Base-by-base conservation (phyloP, 257 asterid species). In the Solanum sejunctum region DNA sequence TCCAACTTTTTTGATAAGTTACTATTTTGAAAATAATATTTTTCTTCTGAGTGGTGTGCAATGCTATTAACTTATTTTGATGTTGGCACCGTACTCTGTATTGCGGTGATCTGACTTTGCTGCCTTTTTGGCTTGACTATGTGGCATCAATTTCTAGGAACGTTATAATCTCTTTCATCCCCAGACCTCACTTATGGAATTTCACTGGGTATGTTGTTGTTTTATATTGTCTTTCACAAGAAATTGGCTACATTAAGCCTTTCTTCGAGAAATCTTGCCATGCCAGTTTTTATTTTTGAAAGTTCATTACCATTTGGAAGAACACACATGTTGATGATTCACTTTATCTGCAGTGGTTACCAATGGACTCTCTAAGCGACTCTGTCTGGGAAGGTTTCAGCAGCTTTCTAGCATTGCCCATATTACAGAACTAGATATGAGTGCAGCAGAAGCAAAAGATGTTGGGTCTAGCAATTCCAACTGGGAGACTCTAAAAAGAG, bases 381-480 rank as follows among this genome's bases (percentile, higher is more conserved):
- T 93, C 73, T 93, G 96, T 90, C 54, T 91, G 69, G 89, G 85
- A 83, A 80, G 56, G 61, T 93, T 89, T 88, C 98, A 97, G 4
- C 97, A 93, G 61, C 92, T 96, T 45, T 87, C 90, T 73, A 75
- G 88, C 71, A 75, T 94, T 84, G 90, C 83, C n/a, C 85, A 80
- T 52, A 73, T 90, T 36, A 82, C 87, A 47, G 84, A 87, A 82
- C 81, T 60, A 82, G 88, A 75, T 85, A 54, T 57, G 16, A 85
- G 80, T 82, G 75, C 83, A 3, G 82, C 6, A 23, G 85, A 67
- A 78, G 67, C 89, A 23, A 47, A 32, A 8, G 92, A 87, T 64
- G 88, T 32, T 47, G 89, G 88, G 81, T 64, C 89, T 73, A 87
- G 86, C 84, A 84, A 72, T 80, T 60, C 84, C 55, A 90, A 89